Base-by-base conservation (phyloP, 2,329 filamentous ascomycete genomes). In the Hymenoscyphus scutula region DNA sequence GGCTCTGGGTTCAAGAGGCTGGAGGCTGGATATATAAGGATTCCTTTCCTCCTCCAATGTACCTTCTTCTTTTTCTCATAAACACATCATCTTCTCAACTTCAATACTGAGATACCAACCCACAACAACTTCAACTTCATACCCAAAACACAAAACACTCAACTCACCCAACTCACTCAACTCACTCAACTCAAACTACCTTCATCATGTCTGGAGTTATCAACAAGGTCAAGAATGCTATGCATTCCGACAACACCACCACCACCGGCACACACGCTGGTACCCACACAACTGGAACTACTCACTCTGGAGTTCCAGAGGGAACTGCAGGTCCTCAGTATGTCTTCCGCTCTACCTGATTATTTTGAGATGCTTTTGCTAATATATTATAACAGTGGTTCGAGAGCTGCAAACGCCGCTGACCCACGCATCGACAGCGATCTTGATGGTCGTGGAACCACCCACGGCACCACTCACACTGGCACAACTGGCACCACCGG, bases 381-480 rank as follows among this genome's bases (percentile, higher is more conserved):
- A n/a, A n/a, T n/a, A n/a, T n/a, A n/a, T n/a, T n/a, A n/a, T n/a
- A n/a, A n/a, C n/a, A n/a, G n/a, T n/a, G n/a, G n/a, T n/a, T n/a
- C n/a, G n/a, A 53, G 64, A 23, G 53, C 64, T 7, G 75, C 76
- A 27, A 85, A 84, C 71, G 79, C 80, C 25, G 71, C 73, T 13
- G 82, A 84, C 67, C 81, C 81, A 34, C 76, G 82, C 17, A 73
- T 83, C 56, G 80, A 84, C 69, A 81, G 79, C 32, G 79, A 84
- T 69, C 73, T 77, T 7, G 77, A 80, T 30, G 55, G 61, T 10
- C n/a, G n/a, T n/a, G 30, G 65, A 23, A 59, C 61, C 27, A n/a
- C 54, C 32, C 45, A 61, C 51, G 64, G 56, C 27, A 61, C n/a
- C n/a, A n/a, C n/a, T n/a, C n/a, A n/a, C n/a, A n/a, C n/a, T n/a